Evolutionary conservation across 768 basidiomycete genomes (phyloP).

Genomic region (Boletus pseudo-olivaceus): DNA sequence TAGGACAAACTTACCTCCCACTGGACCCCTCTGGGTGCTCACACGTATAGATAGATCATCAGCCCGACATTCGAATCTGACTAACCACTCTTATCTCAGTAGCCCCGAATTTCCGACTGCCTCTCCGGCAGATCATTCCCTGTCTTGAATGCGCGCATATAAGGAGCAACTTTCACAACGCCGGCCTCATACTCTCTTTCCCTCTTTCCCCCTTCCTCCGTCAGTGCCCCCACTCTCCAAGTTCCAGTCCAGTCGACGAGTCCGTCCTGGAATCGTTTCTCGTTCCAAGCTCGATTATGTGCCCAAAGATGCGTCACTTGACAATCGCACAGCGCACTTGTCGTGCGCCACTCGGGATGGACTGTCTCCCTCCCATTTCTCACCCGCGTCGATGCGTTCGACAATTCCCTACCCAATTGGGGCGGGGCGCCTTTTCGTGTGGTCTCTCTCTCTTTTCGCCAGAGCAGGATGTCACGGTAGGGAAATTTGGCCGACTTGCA

Average conservation of each 20-base stretch:
- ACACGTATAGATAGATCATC: too few species aligned
- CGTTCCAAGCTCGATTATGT: not conserved
- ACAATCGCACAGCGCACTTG: not conserved
- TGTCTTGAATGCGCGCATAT: not conserved
- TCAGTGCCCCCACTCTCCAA: not conserved
- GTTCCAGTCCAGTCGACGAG: not conserved
- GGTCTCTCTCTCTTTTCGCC: too few species aligned
- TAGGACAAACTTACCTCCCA: not conserved
- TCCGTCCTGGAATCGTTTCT: not conserved
- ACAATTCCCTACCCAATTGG: too few species aligned
- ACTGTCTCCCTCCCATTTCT: not conserved
- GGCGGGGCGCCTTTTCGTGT: not conserved
- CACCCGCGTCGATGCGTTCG: not conserved
- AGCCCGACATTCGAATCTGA: too few species aligned
- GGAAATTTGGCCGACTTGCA: not conserved
- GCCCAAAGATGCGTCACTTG: not conserved
- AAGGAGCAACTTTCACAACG: too few species aligned
- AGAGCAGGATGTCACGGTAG: not conserved
- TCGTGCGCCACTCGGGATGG: not conserved
- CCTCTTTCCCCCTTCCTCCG: too few species aligned
- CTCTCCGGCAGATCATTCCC: not conserved
- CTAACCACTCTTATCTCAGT: too few species aligned
- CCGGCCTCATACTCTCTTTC: not conserved
- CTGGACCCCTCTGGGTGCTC: not conserved
- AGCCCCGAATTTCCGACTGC: too few species aligned